Base-by-base conservation (phyloP, 495 filamentous ascomycete genomes). In the Penicillium goetzii region DNA sequence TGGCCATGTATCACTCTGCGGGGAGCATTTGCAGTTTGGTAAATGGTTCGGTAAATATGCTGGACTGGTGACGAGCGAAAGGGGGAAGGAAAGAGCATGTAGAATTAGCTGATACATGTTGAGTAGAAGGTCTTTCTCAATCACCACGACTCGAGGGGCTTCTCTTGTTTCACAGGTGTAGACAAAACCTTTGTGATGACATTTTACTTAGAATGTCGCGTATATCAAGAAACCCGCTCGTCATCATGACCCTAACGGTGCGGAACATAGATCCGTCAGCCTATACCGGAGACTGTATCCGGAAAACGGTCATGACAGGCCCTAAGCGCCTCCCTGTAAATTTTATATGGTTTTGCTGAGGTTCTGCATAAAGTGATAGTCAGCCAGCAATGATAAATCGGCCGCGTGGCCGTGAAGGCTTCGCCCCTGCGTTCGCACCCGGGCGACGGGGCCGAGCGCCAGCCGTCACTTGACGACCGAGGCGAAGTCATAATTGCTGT, bases 1-100 rank as follows among this genome's bases (percentile, higher is more conserved):
- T 21, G 71, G 69, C 70, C 76, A 72, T 19, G 63, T 69, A 12
- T 56, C 25, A 54, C 73, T 59, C 2, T 52, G 23, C 5, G 69
- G 72, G 21, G 69, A 58, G 3, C 23, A 21, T 58, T 72, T 72
- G 66, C 70, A 72, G 21, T 56, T 17, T 36, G 49, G 19, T 45
- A 21, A 10, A 45, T 45, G 70, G 17, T 56, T 17, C 23, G 49
- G 19, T 45, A 9, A 11, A 45, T 45, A 45, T 45, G 41, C 14
- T 6, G 50, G 17, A 52, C 17, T 32, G 25, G 25, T 32, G 14
- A 52, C n/a, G 50, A 52, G 17, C 6, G 26, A 28, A 52, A 52
- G 50, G 3, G 50, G 50, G 19, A 52, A 32, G n/a, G 50, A 30
- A 19, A 52, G 50, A 28, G 50, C 50, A 52, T 32, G 6, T 6